Evolutionary conservation across 2,329 filamentous ascomycete genomes (phyloP).

Genomic region (Colletotrichum nymphaeae): DNA sequence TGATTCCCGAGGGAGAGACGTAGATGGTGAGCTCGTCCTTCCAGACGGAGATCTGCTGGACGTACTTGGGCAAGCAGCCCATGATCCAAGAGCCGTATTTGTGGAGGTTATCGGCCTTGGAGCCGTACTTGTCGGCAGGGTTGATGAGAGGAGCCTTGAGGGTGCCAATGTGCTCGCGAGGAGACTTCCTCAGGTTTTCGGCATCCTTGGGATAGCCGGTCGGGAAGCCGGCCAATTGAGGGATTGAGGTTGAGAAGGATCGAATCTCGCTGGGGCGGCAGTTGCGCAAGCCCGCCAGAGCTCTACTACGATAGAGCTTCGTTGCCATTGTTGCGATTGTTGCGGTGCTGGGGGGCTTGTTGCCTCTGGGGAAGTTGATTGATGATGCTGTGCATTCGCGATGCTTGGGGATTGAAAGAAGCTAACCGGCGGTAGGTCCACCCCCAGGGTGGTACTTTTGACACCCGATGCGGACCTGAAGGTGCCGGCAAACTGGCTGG

Average conservation of each 20-base stretch:
- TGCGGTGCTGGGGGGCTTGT: constrained; percentile 33
- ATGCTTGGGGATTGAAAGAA: constrained; percentile 32
- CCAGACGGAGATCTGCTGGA: constrained; percentile 99
- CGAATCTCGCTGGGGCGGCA: constrained; percentile 35
- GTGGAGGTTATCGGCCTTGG: constrained; percentile 89
- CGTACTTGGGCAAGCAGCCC: constrained; percentile 95
- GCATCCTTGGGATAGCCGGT: constrained; percentile 62
- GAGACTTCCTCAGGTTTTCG: constrained; percentile 75
- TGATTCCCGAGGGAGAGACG: constrained; percentile 86
- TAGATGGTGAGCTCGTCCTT: constrained; percentile 98
- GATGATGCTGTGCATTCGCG: constrained; percentile 34
- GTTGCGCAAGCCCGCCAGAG: constrained; percentile 52
- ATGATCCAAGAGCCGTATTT: constrained; percentile 97
- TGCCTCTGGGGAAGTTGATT: constrained; percentile 36
- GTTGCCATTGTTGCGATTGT: constrained; percentile 65
- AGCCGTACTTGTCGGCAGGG: constrained; percentile 90
- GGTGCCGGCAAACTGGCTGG: not conserved
- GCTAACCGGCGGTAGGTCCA: constrained; percentile 22
- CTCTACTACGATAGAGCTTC: constrained; percentile 67
- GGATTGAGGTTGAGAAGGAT: constrained; percentile 38
- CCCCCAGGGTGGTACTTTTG: not conserved
- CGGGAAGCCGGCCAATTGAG: constrained; percentile 38
- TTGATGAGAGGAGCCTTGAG: constrained; percentile 87
- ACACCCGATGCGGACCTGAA: not conserved
- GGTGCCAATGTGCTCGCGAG: constrained; percentile 63